Evolutionary conservation across 2,329 filamentous ascomycete species (phyloP).

Genomic region (Metarhizium album): DNA sequence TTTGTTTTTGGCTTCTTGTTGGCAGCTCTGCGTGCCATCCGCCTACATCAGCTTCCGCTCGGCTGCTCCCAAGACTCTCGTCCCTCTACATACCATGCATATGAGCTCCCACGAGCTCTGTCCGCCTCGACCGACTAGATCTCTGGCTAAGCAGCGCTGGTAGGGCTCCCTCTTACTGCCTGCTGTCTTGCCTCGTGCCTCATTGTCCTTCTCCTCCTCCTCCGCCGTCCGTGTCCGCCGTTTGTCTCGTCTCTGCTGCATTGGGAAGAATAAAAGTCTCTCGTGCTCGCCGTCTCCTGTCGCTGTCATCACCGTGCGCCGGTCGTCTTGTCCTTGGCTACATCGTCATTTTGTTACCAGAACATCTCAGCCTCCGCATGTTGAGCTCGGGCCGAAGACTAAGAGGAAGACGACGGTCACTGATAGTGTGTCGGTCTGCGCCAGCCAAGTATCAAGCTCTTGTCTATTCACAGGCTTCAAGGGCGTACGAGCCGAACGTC

Average conservation of each 20-base stretch:
- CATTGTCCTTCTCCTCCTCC: neutral
- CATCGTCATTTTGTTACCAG: neutral
- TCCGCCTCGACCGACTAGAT: neutral
- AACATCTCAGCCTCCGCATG: neutral
- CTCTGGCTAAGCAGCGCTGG: neutral
- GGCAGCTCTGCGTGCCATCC: constrained; percentile 1
- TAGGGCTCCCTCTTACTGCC: neutral
- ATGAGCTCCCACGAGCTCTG: neutral
- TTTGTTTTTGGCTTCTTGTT: constrained; percentile 4
- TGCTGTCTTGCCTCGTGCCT: neutral
- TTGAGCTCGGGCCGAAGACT: neutral
- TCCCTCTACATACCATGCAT: neutral
- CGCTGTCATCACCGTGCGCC: neutral
- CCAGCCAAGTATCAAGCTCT: neutral
- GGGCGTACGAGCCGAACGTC: neutral
- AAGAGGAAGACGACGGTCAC: neutral
- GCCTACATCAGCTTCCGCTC: neutral
- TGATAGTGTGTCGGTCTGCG: neutral
- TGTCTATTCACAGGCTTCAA: neutral
- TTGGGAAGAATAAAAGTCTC: neutral
- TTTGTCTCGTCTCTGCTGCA: neutral
- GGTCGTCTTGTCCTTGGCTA: neutral
- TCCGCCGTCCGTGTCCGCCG: neutral
- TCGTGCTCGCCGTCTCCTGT: neutral
- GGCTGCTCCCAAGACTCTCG: neutral